Percentiles rank a stretch among this genome's conserved stretches.
Conservation (phyloP, 2,329 filamentous ascomycete species). For the Fusarium nanum region DNA sequence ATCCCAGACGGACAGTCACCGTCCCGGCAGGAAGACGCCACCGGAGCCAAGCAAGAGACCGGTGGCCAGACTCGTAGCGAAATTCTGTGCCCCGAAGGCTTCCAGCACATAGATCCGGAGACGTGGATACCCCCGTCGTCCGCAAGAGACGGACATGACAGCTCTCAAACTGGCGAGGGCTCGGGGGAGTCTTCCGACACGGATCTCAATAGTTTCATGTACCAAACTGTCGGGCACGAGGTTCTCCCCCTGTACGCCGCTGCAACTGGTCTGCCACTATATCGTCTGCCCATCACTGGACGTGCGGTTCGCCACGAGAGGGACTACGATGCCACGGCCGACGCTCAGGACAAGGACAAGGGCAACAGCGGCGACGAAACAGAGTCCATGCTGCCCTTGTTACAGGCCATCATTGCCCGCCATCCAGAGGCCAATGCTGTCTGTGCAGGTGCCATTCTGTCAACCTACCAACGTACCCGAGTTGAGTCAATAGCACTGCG, state of each 20-base stretch:
- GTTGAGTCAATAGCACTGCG: constrained; percentile 91
- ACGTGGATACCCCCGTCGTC: constrained; percentile 32
- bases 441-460: constrained; percentile 90
- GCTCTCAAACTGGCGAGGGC: constrained; percentile 10
- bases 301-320: constrained; percentile 75
- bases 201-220: constrained; percentile 98
- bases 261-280: constrained; percentile 84
- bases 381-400: constrained; percentile 82
- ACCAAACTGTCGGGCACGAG: constrained; percentile 94
- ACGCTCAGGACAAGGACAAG: constrained; percentile 26
- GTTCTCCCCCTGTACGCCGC: constrained; percentile 86
- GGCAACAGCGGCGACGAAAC: constrained; percentile 76
- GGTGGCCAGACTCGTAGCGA: constrained; percentile 6
- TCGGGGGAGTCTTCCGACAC: constrained; percentile 46
- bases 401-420: constrained; percentile 71
- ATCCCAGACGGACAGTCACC: constrained; percentile 18
- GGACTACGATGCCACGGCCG: constrained; percentile 68
- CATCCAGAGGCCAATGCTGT: constrained; percentile 89
- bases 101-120: constrained; percentile 42
- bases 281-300: constrained; percentile 81
- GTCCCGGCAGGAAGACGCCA: constrained; percentile 31
- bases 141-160: constrained; percentile 11
- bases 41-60: constrained; percentile 9
- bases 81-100: constrained; percentile 31
- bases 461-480: constrained; percentile 95